phyloP scores from a whole-genome alignment of 306 rosid species.

The Chamaecrista fasciculata region DNA sequence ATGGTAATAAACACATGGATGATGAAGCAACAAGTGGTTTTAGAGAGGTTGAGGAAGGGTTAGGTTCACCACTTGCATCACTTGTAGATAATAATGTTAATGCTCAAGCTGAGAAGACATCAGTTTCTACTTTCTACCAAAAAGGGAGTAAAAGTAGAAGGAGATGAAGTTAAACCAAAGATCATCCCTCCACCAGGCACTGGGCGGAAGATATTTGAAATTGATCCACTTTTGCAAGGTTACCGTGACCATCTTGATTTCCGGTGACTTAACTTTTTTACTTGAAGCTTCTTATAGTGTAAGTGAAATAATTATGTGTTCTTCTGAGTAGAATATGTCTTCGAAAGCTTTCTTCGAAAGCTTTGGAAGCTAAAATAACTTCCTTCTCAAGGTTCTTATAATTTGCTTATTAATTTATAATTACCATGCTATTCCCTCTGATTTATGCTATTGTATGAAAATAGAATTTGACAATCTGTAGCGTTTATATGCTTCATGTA shows the following conservation, averaged over 20 bases:
- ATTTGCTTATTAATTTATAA: background rate
- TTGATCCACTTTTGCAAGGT: constrained; percentile 60
- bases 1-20: constrained; percentile 34
- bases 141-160: constrained; percentile 24
- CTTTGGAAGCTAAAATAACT: background rate
- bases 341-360: too few relatives aligned
- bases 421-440: constrained; percentile 8
- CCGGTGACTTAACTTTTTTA: constrained; percentile 61
- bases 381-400: constrained; percentile 2
- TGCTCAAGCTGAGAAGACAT: constrained; percentile 40
- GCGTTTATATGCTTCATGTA: constrained; percentile 4
- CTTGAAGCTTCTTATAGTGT: background rate
- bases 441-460: background rate
- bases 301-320: constrained; percentile 5
- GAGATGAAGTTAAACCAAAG: constrained; percentile 38
- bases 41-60: constrained; percentile 36
- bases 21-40: constrained; percentile 36
- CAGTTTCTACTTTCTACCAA: constrained; percentile 38
- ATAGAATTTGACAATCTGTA: constrained; percentile 2
- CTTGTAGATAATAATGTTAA: constrained; percentile 36
- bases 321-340: constrained; percentile 18
- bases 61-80: constrained; percentile 41
- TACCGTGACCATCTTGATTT: constrained; percentile 74
- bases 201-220: constrained; percentile 79
- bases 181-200: constrained; percentile 71